Conservation (phyloP, 768 basidiomycete genomes). For the Rhizopogon vinicolor region DNA sequence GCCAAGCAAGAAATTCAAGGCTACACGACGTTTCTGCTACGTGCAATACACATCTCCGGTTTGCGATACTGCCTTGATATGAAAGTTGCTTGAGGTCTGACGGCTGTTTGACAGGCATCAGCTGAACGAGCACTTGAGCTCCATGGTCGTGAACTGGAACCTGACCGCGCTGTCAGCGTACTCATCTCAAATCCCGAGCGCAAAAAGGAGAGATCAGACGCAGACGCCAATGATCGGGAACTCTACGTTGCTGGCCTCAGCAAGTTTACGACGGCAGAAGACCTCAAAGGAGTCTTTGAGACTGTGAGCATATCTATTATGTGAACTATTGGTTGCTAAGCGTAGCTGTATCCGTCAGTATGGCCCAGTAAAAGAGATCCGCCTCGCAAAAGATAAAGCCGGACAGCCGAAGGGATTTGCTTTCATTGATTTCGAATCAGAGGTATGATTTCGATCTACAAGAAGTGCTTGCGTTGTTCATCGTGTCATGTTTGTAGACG, state of each 20-base stretch:
- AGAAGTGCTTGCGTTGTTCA: constrained; percentile 1
- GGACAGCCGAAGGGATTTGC: constrained; percentile 81
- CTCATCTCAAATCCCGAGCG: constrained; percentile 87
- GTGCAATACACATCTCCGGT: constrained; percentile 87
- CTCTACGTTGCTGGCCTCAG: constrained; percentile 86
- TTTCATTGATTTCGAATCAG: constrained; percentile 85
- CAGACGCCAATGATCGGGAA: constrained; percentile 77
- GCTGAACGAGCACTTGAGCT: constrained; percentile 79
- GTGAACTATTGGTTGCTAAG: neutral
- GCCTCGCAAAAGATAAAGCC: constrained; percentile 69
- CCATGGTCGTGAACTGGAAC: constrained; percentile 71
- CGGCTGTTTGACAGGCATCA: constrained; percentile 36
- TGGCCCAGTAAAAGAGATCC: constrained; percentile 76
- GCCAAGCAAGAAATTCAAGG: constrained; percentile 97
- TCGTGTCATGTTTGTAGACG: constrained; percentile 37
- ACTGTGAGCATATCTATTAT: constrained; percentile 44
- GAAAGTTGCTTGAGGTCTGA: neutral
- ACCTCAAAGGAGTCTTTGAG: constrained; percentile 75
- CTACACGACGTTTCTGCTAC: constrained; percentile 88
- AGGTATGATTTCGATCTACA: constrained; percentile 41
- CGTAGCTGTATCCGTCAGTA: constrained; percentile 44
- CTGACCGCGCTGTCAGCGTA: constrained; percentile 66
- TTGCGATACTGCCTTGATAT: constrained; percentile 21
- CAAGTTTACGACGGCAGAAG: constrained; percentile 69
- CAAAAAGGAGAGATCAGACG: constrained; percentile 88